Conservation (phyloP, 2,329 filamentous ascomycete species). For the Hirsutella rhossiliensis region DNA sequence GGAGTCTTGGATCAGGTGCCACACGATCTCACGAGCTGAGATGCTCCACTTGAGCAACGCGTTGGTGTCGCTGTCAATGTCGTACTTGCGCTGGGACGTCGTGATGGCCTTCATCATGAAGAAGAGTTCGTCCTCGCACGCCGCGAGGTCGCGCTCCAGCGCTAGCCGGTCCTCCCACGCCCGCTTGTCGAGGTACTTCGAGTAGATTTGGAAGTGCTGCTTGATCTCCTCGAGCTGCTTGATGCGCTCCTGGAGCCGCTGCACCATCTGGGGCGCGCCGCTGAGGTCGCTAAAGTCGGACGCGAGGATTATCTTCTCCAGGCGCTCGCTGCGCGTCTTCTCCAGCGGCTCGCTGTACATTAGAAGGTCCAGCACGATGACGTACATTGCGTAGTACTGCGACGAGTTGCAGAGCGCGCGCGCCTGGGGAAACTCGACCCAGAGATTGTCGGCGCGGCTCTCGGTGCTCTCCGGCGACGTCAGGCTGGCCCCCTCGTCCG, state of each 20-base stretch:
- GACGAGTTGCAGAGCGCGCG: conserved; percentile 92
- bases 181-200: conserved; percentile 71
- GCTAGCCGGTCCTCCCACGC: conserved; percentile 84
- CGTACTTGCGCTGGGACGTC: conserved; percentile 79
- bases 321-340: conserved; percentile 87
- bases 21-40: conserved; percentile 88
- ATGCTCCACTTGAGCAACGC: conserved; percentile 87
- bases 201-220: conserved; percentile 86
- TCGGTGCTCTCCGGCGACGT: conserved; percentile 42
- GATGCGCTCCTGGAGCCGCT: conserved; percentile 82
- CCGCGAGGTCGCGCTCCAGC: conserved; percentile 80
- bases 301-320: conserved; percentile 98
- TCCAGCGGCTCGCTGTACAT: conserved; percentile 94
- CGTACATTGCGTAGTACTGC: conserved; percentile 96
- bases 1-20: conserved; percentile 84
- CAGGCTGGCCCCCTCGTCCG: conserved; percentile 37
- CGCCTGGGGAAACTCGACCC: conserved; percentile 91
- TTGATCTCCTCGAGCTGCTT: conserved; percentile 94
- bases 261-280: conserved; percentile 87
- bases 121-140: conserved; percentile 93
- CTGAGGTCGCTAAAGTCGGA: conserved; percentile 97
- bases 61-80: conserved; percentile 57
- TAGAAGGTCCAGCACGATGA: conserved; percentile 90
- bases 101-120: conserved; percentile 99
- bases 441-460: conserved; percentile 86